Percentiles rank a stretch among this genome's conserved stretches.
Conservation (phyloP, 805 yeast species). For the Saturnispora silvae region DNA sequence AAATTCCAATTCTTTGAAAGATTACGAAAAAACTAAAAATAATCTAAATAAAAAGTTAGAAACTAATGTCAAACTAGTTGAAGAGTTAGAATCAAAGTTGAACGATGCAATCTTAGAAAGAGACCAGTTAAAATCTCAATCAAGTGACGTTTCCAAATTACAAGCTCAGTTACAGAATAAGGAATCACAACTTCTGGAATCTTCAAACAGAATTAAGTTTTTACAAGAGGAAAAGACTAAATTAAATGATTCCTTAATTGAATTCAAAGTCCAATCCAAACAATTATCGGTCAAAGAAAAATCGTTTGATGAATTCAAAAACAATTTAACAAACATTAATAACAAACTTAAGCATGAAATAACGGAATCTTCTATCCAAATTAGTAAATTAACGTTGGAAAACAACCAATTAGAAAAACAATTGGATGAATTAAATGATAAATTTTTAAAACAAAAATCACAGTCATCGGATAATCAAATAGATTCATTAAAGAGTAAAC, state of each 20-base stretch:
- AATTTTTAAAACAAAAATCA: constrained; percentile 25
- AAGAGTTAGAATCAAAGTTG: constrained; percentile 16
- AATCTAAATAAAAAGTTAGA: constrained; percentile 20
- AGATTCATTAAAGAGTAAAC: constrained; percentile 49
- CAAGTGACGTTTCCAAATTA: constrained; percentile 35
- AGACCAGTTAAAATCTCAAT: constrained; percentile 16
- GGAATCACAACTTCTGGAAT: constrained; percentile 31
- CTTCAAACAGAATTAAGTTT: constrained; percentile 27
- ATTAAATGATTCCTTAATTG: constrained; percentile 29
- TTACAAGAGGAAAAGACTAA: constrained; percentile 31
- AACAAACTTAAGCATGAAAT: constrained; percentile 28
- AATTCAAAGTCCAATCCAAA: constrained; percentile 31
- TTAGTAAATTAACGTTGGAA: constrained; percentile 32
- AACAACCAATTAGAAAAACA: constrained; percentile 32
- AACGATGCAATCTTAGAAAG: constrained; percentile 30
- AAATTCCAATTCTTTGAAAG: constrained; percentile 27
- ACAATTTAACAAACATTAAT: constrained; percentile 31
- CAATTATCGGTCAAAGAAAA: constrained; percentile 30
- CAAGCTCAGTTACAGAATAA: constrained; percentile 36
- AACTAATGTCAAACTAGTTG: constrained; percentile 11
- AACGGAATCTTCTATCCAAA: constrained; percentile 27
- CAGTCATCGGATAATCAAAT: constrained; percentile 28
- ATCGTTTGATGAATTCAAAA: constrained; percentile 29
- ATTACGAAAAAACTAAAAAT: constrained; percentile 24
- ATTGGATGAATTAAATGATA: constrained; percentile 30